Base-by-base conservation (phyloP, 805 yeast species). In the Saccharomycopsis schoenii region DNA sequence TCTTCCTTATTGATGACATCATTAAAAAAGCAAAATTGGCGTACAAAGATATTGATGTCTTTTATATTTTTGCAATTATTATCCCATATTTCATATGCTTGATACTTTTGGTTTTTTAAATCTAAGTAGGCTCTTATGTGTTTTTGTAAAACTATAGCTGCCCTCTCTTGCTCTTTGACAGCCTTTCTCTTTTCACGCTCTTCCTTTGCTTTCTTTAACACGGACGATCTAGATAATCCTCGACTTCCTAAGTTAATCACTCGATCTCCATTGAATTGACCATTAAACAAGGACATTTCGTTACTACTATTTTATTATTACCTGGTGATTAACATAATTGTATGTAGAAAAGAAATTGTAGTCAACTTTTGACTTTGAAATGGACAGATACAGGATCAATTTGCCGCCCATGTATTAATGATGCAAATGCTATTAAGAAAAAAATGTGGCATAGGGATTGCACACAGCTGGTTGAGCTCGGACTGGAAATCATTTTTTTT, bases 171-270 rank as follows among this genome's bases (percentile, higher is more conserved):
- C 14, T 70, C 67, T 24, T 88, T 77, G 15, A 74, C 78, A 39
- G 74, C 70, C 61, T 88, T 91, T 61, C 97, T 79, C 62, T 78
- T 79, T 61, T 77, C 78, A 47, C 97, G 77, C 63, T 88, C 90
- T 47, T 74, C 73, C 66, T 82, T 82, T 3, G 96, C 84, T 65
- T 81, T 83, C 61, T 80, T 81, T n/a, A 93, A 72, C 58, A 79
- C 76, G 66, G 79, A 70, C 60, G 74, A 66, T 62, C 76, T 71
- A 70, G 78, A 68, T 63, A 72, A 59, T 58, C 71, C 67, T 68
- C 67, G 71, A 71, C 86, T 74, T 68, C 93, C 80, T 66, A 83
- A 77, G 75, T 93, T 88, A 64, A 87, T 81, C 59, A 80, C 80
- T 42, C 87, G 75, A 59, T 83, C 75, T 64, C 83, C 79, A 58